A percentile compares a stretch with the other conserved stretches of the same genome.
Evolutionary conservation across 1,139 yeast genomes (phyloP).

Genomic region (Pichia sp.): DNA sequence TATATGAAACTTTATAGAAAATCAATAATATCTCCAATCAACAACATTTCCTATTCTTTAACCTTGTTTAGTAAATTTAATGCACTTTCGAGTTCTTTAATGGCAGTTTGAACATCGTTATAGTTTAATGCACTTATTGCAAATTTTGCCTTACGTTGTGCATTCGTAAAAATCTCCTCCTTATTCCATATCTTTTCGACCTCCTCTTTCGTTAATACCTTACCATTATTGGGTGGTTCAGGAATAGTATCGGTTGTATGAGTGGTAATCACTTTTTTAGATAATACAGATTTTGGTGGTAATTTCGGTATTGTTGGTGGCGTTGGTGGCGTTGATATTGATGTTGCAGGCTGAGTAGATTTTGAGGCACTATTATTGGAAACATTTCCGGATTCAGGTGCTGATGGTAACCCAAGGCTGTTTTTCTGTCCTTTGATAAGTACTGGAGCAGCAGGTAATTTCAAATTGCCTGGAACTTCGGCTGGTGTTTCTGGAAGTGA

Average conservation of each 20-base stretch:
- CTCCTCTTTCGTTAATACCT: conserved; percentile 35
- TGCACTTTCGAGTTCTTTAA: conserved; percentile 62
- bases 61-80: conserved; percentile 37
- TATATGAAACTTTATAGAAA: neutral
- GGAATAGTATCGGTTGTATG: too few species aligned
- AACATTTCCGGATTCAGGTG: conserved; percentile 15
- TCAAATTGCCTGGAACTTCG: conserved; percentile 20
- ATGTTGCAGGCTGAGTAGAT: too few species aligned
- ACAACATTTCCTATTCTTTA: conserved; percentile 9
- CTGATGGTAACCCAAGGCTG: conserved; percentile 23
- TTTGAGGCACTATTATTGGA: neutral
- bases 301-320: neutral
- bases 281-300: conserved; percentile 15
- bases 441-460: conserved; percentile 26
- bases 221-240: neutral
- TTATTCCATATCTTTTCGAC: conserved; percentile 47
- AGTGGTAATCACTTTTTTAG: neutral
- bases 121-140: conserved; percentile 92
- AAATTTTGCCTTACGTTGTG: conserved; percentile 83
- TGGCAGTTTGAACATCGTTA: conserved; percentile 81
- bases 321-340: neutral
- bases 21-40: neutral
- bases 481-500: conserved; percentile 23
- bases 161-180: conserved; percentile 55
- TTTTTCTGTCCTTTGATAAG: conserved; percentile 28